These are phyloP conservation scores for Microbotryum scabiosae DNA, from an alignment of 1,284 basidiomycete genomes.

Conservation along the genomic window DNA sequence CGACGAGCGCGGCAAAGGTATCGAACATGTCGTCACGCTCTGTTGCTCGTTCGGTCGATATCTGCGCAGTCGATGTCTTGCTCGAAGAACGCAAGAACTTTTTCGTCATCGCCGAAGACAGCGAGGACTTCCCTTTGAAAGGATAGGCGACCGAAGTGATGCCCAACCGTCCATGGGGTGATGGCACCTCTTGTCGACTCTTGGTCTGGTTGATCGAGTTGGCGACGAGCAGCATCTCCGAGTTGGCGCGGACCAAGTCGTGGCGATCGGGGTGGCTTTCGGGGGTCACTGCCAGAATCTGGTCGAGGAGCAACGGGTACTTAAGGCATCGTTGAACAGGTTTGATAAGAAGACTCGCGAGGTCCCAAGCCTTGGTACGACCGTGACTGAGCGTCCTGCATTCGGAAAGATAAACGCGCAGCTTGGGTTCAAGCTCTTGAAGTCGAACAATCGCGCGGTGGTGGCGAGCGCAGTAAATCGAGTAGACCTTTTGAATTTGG, in stretches of 20 bases:
- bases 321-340: constrained; percentile 42
- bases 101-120: constrained; percentile 12
- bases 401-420: constrained; percentile 38
- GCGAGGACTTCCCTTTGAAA: constrained; percentile 15
- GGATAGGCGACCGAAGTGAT: constrained; percentile 33
- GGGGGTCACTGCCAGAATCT: constrained; percentile 38
- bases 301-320: constrained; percentile 41
- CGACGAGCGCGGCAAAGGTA: constrained; percentile 25
- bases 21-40: constrained; percentile 23
- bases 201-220: constrained; percentile 43
- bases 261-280: constrained; percentile 36
- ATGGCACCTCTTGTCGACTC: constrained; percentile 37
- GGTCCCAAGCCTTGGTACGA: constrained; percentile 42
- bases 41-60: neutral
- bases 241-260: constrained; percentile 35
- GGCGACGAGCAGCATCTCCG: constrained; percentile 41
- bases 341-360: constrained; percentile 43
- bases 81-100: constrained; percentile 35
- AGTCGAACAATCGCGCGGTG: constrained; percentile 39
- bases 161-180: no score
- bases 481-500: constrained; percentile 39
- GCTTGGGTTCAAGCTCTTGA: constrained; percentile 35
- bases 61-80: constrained; percentile 20
- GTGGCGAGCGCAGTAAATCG: constrained; percentile 41
- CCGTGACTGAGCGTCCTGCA: constrained; percentile 37